Percentiles rank a stretch among this genome's conserved stretches.
Evolutionary conservation across 1,284 basidiomycete genomes (phyloP).

Genomic region (Chalciporus sp.): DNA sequence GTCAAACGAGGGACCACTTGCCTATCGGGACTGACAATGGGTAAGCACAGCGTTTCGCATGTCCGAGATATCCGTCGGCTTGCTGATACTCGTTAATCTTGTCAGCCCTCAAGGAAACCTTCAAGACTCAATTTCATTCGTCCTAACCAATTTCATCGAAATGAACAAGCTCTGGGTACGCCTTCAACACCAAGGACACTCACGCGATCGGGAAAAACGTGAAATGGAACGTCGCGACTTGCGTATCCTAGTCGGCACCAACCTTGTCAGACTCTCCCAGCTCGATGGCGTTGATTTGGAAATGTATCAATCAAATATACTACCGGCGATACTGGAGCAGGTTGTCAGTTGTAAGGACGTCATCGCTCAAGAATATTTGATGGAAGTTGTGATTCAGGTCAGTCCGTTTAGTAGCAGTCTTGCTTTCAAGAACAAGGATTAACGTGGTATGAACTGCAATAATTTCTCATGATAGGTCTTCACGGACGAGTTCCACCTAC

Average conservation of each 20-base stretch:
- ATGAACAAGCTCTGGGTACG: constrained; percentile 99
- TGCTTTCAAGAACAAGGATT: neutral
- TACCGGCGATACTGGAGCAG: constrained; percentile 91
- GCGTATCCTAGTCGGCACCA: constrained; percentile 93
- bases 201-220: constrained; percentile 91
- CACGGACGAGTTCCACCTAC: constrained; percentile 94
- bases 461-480: constrained; percentile 67
- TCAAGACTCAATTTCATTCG: constrained; percentile 91
- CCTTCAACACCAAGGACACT: constrained; percentile 94
- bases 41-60: constrained; percentile 48
- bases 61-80: neutral
- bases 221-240: constrained; percentile 92
- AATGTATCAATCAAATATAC: constrained; percentile 82
- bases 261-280: constrained; percentile 90
- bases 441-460: neutral
- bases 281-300: constrained; percentile 92
- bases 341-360: constrained; percentile 97
- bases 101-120: constrained; percentile 82
- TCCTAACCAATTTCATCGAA: constrained; percentile 96
- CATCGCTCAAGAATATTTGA: constrained; percentile 95
- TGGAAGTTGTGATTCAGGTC: constrained; percentile 98
- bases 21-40: constrained; percentile 83
- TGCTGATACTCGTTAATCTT: neutral
- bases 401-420: constrained; percentile 16
- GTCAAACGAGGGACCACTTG: constrained; percentile 92